Evolutionary conservation across 1,284 basidiomycete species (phyloP).

Genomic region (Ganoderma multipileum): DNA sequence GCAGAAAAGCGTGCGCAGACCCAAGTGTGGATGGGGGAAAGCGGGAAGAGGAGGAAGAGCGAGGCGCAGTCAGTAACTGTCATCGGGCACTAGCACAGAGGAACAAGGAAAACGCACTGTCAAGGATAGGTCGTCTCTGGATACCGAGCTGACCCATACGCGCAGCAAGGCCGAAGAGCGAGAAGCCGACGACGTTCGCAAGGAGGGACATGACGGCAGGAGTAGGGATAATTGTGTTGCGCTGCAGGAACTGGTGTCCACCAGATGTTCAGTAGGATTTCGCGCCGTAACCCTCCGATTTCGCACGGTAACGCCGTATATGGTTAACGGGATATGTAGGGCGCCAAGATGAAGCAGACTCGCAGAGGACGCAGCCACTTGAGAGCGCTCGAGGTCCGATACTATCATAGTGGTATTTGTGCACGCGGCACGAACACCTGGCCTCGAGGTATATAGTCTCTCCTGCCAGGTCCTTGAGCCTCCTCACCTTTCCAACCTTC

Average conservation of each 20-base stretch:
- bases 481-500: neutral
- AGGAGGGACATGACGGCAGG: slow-evolving; percentile 68
- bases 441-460: slow-evolving; percentile 2
- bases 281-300: slow-evolving; percentile 7
- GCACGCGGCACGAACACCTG: neutral
- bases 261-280: neutral
- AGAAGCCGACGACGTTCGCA: slow-evolving; percentile 79
- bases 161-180: slow-evolving; percentile 78
- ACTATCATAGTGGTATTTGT: neutral
- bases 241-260: neutral
- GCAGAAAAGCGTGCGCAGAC: neutral
- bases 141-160: slow-evolving; percentile 85
- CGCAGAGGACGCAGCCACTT: neutral
- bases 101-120: slow-evolving; percentile 56
- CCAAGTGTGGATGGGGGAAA: neutral
- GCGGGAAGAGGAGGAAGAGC: neutral
- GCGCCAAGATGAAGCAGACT: neutral
- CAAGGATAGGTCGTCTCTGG: slow-evolving; percentile 70
- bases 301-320: slow-evolving; percentile 1
- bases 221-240: slow-evolving; percentile 11
- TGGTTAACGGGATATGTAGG: neutral
- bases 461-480: neutral
- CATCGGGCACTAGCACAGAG: neutral
- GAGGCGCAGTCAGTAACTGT: neutral
- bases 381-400: neutral